Base-by-base conservation (phyloP, 352 stramenopile species). In the Poterioochromonas sp. region DNA sequence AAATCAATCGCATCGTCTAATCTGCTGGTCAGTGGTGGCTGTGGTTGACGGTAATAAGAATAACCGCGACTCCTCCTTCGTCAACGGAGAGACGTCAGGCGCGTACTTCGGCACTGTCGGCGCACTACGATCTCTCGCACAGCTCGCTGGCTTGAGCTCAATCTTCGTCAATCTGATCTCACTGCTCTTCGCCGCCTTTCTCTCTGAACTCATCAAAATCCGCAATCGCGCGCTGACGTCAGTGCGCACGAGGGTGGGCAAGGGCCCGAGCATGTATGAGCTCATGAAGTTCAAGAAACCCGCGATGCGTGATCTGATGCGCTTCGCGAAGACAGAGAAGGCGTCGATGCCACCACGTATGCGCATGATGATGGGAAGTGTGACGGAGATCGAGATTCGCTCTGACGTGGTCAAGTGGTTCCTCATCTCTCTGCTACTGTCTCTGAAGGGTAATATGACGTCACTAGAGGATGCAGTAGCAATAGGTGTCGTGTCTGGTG, bases 211-310 rank as follows among this genome's bases (percentile, higher is more conserved):
- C 1, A 11, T 69, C 20, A 69, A 69, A 43, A 43, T 43, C 11
- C 20, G 60, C 12, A 8, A 8, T 26, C 5, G 5, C 12, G 3
- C n/a, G 3, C 39, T 41, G 8, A 43, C 3, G 5, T 8, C 60
- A 29, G 1, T 20, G 39, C 20, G 41, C 5, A 69, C 20, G 12
- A 18, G 60, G 11, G 60, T 69, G 12, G 20, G 20, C 1, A 39
- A 69, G 34, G 60, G 60, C 5, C 60, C 60, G 8, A 69, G 1
- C 11, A 69, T 69, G 60, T 69, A 44, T 69, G 60, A 69, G 26
- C 26, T 69, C 5, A 69, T 69, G 60, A 69, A 69, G 26, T 69
- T 69, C 35, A 40, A 69, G 60, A 40, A 43, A 5, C 60, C 60
- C 41, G 8, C 20, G 3, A 69, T 69, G 60, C 29, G 11, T 20